Percentiles rank a stretch among this genome's conserved stretches.
These are phyloP conservation scores for Kwoniella mangroviensis DNA, from an alignment of 768 basidiomycete species.

Conservation along the genomic window DNA sequence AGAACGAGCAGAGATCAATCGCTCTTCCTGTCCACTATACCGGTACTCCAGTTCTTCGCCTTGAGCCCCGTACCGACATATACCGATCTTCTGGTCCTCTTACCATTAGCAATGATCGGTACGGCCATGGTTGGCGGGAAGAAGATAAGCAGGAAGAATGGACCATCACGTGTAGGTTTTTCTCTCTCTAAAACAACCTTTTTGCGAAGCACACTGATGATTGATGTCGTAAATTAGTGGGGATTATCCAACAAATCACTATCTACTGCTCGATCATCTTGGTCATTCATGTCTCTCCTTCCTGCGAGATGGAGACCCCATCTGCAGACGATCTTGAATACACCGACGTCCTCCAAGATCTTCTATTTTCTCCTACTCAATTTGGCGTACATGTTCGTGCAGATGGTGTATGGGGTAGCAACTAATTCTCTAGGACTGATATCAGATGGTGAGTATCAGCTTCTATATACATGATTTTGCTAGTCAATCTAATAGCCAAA, in stretches of 20 bases:
- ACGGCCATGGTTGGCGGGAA: constrained; percentile 3
- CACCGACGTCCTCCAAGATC: constrained; percentile 90
- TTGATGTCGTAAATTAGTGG: constrained; percentile 3
- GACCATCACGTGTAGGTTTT: constrained; percentile 1
- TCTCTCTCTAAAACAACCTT: not conserved
- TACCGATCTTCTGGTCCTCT: constrained; percentile 34
- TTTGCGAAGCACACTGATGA: not conserved
- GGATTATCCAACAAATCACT: constrained; percentile 9
- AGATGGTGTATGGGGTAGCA: constrained; percentile 87
- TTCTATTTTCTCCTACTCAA: constrained; percentile 96
- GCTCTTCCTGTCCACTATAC: constrained; percentile 33
- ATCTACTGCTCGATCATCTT: constrained; percentile 20
- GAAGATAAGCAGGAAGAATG: constrained; percentile 1
- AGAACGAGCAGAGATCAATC: constrained; percentile 26
- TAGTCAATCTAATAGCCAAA: not conserved
- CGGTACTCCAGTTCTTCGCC: constrained; percentile 47
- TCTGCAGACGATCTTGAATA: constrained; percentile 86
- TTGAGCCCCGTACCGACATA: constrained; percentile 34
- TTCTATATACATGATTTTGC: constrained; percentile 1
- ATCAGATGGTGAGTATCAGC: constrained; percentile 75
- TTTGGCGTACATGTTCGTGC: constrained; percentile 92
- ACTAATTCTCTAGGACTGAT: constrained; percentile 96
- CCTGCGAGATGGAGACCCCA: constrained; percentile 61
- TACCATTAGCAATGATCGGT: constrained; percentile 33
- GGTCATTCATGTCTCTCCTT: constrained; percentile 46